Conservation (phyloP, 805 yeast genomes). For the Kregervanrija delftensis region DNA sequence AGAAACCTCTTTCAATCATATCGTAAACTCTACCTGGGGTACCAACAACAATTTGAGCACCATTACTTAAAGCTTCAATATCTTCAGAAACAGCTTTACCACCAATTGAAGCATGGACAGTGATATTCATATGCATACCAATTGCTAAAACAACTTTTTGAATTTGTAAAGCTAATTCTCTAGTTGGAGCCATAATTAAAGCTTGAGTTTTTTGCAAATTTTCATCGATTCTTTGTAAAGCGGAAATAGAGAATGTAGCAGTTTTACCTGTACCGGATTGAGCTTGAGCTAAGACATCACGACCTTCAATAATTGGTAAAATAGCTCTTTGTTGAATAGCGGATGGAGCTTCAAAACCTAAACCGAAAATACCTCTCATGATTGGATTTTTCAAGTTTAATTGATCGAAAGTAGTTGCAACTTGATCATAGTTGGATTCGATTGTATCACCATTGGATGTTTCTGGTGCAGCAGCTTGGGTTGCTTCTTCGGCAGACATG, state of each 20-base stretch:
- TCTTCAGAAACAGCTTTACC: slow-evolving; percentile 84
- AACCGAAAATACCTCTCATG: slow-evolving; percentile 73
- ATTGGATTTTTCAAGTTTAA: slow-evolving; percentile 67
- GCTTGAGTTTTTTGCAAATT: slow-evolving; percentile 76
- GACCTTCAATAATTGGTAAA: slow-evolving; percentile 86
- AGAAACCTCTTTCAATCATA: slow-evolving; percentile 76
- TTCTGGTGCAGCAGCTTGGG: slow-evolving; percentile 5
- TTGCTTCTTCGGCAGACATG: slow-evolving; percentile 49
- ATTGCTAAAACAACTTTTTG: slow-evolving; percentile 79
- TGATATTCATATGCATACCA: slow-evolving; percentile 82
- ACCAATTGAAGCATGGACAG: slow-evolving; percentile 89
- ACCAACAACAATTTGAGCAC: slow-evolving; percentile 91
- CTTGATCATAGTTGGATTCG: slow-evolving; percentile 95
- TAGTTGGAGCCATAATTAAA: slow-evolving; percentile 85
- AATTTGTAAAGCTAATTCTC: slow-evolving; percentile 93
- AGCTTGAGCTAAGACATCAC: slow-evolving; percentile 97
- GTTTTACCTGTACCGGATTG: slow-evolving; percentile 99
- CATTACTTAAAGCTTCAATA: slow-evolving; percentile 60
- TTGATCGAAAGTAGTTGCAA: slow-evolving; percentile 68
- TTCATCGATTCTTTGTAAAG: slow-evolving; percentile 79
- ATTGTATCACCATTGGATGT: slow-evolving; percentile 44
- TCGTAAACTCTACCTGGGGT: slow-evolving; percentile 96
- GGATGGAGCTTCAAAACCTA: slow-evolving; percentile 94
- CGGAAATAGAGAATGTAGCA: slow-evolving; percentile 93
- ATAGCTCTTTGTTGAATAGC: slow-evolving; percentile 98